phyloP scores from a whole-genome alignment of 2,329 filamentous ascomycete genomes.

The Pseudocercospora fuligena region DNA sequence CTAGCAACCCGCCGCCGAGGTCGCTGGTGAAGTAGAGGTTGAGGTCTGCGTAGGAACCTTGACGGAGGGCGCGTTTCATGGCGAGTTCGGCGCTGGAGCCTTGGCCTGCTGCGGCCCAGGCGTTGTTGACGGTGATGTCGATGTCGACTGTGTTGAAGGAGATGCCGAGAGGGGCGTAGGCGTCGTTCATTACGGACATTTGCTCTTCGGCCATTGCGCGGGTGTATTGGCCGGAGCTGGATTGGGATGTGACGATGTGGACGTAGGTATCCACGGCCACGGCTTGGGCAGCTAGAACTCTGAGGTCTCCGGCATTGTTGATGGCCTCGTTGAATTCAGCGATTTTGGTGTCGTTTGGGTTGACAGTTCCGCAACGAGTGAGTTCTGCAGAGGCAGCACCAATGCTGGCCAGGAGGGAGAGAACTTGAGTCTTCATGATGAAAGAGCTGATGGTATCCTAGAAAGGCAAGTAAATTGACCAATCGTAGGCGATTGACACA shows the following conservation, averaged over 20 bases:
- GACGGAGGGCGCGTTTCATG: constrained; percentile 59
- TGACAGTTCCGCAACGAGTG: constrained; percentile 27
- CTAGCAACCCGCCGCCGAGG: constrained; percentile 40
- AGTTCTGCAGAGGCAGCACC: constrained; percentile 24
- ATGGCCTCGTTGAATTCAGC: constrained; percentile 29
- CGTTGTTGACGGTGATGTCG: constrained; percentile 56
- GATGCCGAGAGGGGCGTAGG: constrained; percentile 48
- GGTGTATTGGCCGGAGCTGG: constrained; percentile 42
- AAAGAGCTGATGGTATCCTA: neutral
- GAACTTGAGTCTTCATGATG: constrained; percentile 24
- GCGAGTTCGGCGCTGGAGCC: constrained; percentile 44
- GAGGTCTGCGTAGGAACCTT: constrained; percentile 57
- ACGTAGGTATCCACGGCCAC: constrained; percentile 40
- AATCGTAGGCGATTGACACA: neutral
- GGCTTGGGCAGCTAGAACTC: constrained; percentile 11
- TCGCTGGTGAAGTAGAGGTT: constrained; percentile 64
- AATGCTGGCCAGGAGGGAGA: constrained; percentile 18
- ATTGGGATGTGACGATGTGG: constrained; percentile 47
- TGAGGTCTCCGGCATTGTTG: constrained; percentile 16
- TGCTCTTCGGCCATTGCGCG: constrained; percentile 42
- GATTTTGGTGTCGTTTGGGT: constrained; percentile 25
- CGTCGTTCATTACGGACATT: constrained; percentile 16
- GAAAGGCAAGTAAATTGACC: neutral
- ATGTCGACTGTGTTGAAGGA: constrained; percentile 53
- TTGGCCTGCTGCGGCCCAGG: constrained; percentile 55